A percentile compares a stretch with the other conserved stretches of the same genome.
Evolutionary conservation across 2,329 filamentous ascomycete genomes (phyloP).

Genomic region (Amauroascus niger): DNA sequence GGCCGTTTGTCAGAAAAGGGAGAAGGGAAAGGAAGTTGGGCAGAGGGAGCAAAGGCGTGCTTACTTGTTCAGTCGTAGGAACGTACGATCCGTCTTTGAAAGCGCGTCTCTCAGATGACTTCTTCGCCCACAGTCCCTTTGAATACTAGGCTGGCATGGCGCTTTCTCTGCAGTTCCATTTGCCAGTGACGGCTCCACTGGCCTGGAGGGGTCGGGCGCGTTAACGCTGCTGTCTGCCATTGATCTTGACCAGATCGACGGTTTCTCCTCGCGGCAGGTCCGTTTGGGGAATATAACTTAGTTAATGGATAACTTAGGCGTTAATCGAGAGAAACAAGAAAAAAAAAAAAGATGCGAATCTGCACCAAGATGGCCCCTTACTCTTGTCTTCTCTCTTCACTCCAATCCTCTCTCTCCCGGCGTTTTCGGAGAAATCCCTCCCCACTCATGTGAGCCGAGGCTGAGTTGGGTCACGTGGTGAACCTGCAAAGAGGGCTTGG

Average conservation of each 20-base stretch:
- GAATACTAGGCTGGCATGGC: neutral
- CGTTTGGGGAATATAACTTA: too few species aligned
- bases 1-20: constrained; percentile 32
- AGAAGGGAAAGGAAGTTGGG: too few species aligned
- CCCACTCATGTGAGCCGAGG: constrained; percentile 1
- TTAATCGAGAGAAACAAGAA: too few species aligned
- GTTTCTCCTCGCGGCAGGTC: neutral
- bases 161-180: neutral
- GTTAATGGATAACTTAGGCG: too few species aligned
- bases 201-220: neutral
- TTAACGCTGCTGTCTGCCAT: neutral
- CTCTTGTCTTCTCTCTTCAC: neutral
- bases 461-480: neutral
- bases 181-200: neutral
- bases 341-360: neutral
- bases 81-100: constrained; percentile 1
- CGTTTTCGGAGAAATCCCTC: too few species aligned
- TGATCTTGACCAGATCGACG: neutral
- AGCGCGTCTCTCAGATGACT: neutral
- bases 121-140: neutral
- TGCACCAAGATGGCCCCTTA: neutral
- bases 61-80: constrained; percentile 17
- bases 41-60: constrained; percentile 15
- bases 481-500: too few species aligned
- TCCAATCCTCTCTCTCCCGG: too few species aligned